Base-by-base conservation (phyloP, 1,284 basidiomycete genomes). In the Trametes pubescens region DNA sequence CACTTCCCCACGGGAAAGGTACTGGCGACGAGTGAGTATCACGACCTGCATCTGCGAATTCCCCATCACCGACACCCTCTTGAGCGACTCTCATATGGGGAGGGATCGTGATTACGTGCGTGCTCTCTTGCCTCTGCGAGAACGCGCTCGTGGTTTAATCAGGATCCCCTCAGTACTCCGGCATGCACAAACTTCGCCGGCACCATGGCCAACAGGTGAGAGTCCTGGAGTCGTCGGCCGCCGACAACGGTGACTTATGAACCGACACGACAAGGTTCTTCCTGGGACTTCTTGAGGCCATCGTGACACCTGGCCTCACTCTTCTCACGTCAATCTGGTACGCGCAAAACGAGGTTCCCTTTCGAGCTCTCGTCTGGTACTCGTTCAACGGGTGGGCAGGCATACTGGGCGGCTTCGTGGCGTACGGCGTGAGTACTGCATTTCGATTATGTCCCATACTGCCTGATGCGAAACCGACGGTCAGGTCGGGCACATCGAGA, bases 341-440 rank as follows among this genome's bases (percentile, higher is more conserved):
- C 47, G 55, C 69, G 0, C 69, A 71, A 51, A 29, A 58, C 8
- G 69, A 71, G 29, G 69, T 71, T 7, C 69, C 69, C 2, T 62
- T 71, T 49, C 64, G 69, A 4, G 47, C 66, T 9, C 61, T 71
- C 60, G 65, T 69, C 26, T 71, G 69, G 69, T 69, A 69, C 53
- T 66, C 67, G 37, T 71, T 71, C 65, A 71, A 71, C 54, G 69
- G 69, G 21, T 71, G 67, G 67, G 57, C 64, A 2, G 69, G 69
- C 0, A 71, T 71, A 18, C 67, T 71, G 32, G 69, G 69, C 10
- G 69, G 67, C 4, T 69, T 71, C 60, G 57, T 71, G 2, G 67
- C 69, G 0, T 71, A 69, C 29, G 69, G 67, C 0, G 69, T 70
- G 38, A 16, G 62, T 53, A 18, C n/a, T 4, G 35, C 29, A 14